Conservation (phyloP, 768 basidiomycete genomes). For the Russula griseocarnosa region DNA sequence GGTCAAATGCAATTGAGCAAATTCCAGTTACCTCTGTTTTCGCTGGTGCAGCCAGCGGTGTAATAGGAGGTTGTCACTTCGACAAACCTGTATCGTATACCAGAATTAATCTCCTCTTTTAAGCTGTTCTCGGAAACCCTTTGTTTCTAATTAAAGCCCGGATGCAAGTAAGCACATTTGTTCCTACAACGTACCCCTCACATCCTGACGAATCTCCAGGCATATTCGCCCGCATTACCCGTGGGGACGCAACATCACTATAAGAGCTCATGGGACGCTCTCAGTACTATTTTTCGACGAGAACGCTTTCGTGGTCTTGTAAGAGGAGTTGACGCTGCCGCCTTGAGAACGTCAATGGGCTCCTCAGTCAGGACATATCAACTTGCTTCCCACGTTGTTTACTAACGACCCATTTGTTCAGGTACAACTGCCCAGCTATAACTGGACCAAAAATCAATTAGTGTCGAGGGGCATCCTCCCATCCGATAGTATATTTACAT, state of each 20-base stretch:
- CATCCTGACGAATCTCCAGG: conserved; percentile 41
- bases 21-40: conserved; percentile 71
- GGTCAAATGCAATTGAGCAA: conserved; percentile 59
- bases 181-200: conserved; percentile 2
- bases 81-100: not conserved
- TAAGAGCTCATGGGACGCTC: conserved; percentile 75
- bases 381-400: not conserved
- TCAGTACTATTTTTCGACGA: conserved; percentile 70
- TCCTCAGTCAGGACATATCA: conserved; percentile 54
- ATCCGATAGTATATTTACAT: conserved; percentile 80
- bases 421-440: conserved; percentile 96
- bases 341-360: conserved; percentile 92
- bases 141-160: conserved; percentile 95
- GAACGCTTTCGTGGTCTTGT: conserved; percentile 79
- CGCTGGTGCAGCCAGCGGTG: conserved; percentile 87
- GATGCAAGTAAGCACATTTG: conserved; percentile 66
- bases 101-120: not conserved
- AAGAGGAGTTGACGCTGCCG: conserved; percentile 90
- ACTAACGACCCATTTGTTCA: conserved; percentile 33
- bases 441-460: conserved; percentile 82
- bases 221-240: conserved; percentile 91
- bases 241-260: conserved; percentile 95
- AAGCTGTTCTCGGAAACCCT: conserved; percentile 80
- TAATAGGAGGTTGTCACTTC: conserved; percentile 67
- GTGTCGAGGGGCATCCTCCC: conserved; percentile 63